Conservation (phyloP, 345 rosid species). For the Zanthoxylum bungeanum region DNA sequence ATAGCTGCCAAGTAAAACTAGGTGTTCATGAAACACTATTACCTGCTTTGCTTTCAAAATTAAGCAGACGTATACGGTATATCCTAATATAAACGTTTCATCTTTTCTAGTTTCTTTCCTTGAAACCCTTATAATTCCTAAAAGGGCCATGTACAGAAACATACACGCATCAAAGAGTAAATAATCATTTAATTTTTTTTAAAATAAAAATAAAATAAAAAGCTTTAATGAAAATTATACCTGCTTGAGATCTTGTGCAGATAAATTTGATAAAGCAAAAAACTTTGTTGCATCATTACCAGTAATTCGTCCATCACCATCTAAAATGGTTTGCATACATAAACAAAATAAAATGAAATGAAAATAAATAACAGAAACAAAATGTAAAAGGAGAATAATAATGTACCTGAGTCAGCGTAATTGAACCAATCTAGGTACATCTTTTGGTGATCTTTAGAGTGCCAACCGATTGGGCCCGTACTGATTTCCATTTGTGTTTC, state of each 20-base stretch:
- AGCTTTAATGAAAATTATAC: conserved; percentile 23
- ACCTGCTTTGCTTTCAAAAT: not conserved
- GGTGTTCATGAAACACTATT: not conserved
- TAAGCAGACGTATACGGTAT: too few species aligned
- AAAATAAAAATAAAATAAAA: not conserved
- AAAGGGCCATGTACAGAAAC: not conserved
- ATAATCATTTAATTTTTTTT: too few species aligned
- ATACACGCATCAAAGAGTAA: not conserved
- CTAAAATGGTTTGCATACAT: conserved; percentile 31
- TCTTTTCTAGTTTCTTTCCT: too few species aligned
- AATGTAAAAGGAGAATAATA: not conserved
- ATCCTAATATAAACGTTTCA: too few species aligned
- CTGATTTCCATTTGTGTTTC: conserved; percentile 61
- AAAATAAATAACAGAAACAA: not conserved
- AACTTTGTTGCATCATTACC: conserved; percentile 86
- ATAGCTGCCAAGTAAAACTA: too few species aligned
- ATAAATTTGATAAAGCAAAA: conserved; percentile 70
- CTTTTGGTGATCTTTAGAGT: conserved; percentile 74
- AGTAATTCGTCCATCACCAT: conserved; percentile 85
- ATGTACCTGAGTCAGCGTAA: conserved; percentile 77
- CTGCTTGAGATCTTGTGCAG: conserved; percentile 86
- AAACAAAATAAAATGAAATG: not conserved
- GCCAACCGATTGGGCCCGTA: conserved; percentile 52
- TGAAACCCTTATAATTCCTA: not conserved
- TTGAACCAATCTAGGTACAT: conserved; percentile 85